Evolutionary conservation across 2,329 filamentous ascomycete genomes (phyloP).

Genomic region (Lecanicillium sp.): DNA sequence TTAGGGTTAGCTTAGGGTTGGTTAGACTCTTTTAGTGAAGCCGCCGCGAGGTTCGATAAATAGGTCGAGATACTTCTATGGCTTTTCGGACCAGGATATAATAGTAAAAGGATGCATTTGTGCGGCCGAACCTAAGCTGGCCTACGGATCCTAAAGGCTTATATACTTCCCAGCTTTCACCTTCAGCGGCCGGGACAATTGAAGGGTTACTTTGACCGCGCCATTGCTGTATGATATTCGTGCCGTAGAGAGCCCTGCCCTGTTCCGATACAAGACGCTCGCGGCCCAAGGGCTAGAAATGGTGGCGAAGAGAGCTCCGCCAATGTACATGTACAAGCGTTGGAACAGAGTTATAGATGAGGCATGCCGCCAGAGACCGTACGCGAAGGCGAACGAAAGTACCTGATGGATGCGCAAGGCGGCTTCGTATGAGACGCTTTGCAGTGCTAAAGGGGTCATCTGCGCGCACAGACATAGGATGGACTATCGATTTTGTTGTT

Average conservation of each 20-base stretch:
- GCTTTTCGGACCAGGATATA: neutral
- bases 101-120: neutral
- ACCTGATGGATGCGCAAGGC: neutral
- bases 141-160: neutral
- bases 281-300: neutral
- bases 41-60: neutral
- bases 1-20: no score
- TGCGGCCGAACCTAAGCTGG: neutral
- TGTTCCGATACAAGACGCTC: neutral
- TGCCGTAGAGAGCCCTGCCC: neutral
- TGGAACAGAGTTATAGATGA: neutral
- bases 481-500: neutral
- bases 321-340: neutral
- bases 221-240: neutral
- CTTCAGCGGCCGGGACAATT: neutral
- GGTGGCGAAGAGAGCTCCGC: neutral
- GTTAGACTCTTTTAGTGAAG: neutral
- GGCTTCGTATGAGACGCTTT: neutral
- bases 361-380: neutral
- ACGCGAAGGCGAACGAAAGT: neutral
- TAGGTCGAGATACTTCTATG: neutral
- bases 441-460: neutral
- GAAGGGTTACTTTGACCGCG: neutral
- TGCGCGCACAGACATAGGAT: neutral
- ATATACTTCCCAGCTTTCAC: constrained; percentile 1